Evolutionary conservation across 345 rosid species (phyloP).

Genomic region (Gossypium thurberi): DNA sequence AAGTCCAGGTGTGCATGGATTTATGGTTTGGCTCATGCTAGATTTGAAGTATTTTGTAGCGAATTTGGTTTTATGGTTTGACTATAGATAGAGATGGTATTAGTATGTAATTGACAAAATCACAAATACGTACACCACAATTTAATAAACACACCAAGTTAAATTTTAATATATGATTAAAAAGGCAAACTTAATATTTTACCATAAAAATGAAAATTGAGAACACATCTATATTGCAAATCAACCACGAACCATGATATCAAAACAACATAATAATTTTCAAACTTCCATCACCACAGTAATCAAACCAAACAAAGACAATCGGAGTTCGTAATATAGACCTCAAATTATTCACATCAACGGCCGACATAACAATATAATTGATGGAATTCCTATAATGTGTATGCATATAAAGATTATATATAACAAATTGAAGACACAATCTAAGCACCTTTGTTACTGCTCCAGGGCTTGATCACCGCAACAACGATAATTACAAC

Average conservation of each 20-base stretch:
- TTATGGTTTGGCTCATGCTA: too few species aligned
- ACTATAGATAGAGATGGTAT: too few species aligned
- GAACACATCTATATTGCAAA: background rate
- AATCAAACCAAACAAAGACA: background rate
- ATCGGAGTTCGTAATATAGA: background rate
- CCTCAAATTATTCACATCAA: conserved; percentile 8
- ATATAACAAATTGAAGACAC: conserved; percentile 10
- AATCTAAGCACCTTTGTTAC: conserved; percentile 59
- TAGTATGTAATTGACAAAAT: too few species aligned
- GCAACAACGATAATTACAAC: conserved; percentile 55
- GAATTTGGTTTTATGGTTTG: too few species aligned
- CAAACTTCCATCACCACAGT: background rate
- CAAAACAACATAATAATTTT: background rate
- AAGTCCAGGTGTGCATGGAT: too few species aligned
- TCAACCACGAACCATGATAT: background rate
- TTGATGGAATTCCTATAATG: conserved; percentile 13
- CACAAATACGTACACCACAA: too few species aligned
- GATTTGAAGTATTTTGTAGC: too few species aligned
- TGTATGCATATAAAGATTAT: background rate
- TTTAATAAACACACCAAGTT: too few species aligned
- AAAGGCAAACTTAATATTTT: too few species aligned
- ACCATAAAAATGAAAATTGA: background rate
- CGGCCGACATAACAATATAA: conserved; percentile 14
- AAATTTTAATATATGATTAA: too few species aligned
- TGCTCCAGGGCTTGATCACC: conserved; percentile 77